These are phyloP conservation scores for Yamadazyma friedrichii DNA, from an alignment of 1,139 yeast species.

Conservation along the genomic window DNA sequence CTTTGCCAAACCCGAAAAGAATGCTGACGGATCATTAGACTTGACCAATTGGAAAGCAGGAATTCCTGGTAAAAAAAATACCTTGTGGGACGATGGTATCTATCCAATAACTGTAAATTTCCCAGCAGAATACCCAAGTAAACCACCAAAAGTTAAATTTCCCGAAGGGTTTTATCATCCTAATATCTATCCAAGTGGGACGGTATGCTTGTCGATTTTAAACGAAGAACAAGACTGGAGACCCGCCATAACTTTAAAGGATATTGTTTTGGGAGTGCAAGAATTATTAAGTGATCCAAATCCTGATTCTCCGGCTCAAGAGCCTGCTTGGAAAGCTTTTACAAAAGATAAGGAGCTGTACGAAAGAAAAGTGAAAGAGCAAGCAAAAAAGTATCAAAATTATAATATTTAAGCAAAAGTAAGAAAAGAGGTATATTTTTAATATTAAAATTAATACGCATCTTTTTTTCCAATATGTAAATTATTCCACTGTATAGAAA, in stretches of 20 bases:
- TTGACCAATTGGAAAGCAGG: constrained; percentile 91
- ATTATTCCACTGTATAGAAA: too few relatives aligned
- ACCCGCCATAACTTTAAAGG: constrained; percentile 92
- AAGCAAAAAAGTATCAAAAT: constrained; percentile 66
- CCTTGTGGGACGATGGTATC: constrained; percentile 86
- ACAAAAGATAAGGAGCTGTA: constrained; percentile 66
- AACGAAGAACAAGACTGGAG: constrained; percentile 98
- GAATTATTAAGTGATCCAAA: constrained; percentile 88
- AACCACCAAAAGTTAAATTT: constrained; percentile 91
- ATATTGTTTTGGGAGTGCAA: constrained; percentile 88
- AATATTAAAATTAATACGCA: constrained; percentile 1
- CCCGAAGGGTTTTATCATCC: constrained; percentile 94
- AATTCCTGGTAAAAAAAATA: constrained; percentile 86
- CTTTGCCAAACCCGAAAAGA: constrained; percentile 83
- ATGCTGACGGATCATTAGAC: constrained; percentile 78
- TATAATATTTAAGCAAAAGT: constrained; percentile 6
- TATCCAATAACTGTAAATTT: constrained; percentile 83
- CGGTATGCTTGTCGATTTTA: constrained; percentile 86
- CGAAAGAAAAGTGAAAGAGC: constrained; percentile 75
- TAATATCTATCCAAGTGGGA: constrained; percentile 94
- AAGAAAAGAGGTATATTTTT: not conserved
- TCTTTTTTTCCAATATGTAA: not conserved
- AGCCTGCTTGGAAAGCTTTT: constrained; percentile 90
- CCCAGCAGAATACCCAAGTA: constrained; percentile 92
- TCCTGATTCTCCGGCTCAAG: constrained; percentile 96